These are phyloP conservation scores for Talaromyces stipitatus DNA, from an alignment of 495 filamentous ascomycete genomes.

Conservation along the genomic window DNA sequence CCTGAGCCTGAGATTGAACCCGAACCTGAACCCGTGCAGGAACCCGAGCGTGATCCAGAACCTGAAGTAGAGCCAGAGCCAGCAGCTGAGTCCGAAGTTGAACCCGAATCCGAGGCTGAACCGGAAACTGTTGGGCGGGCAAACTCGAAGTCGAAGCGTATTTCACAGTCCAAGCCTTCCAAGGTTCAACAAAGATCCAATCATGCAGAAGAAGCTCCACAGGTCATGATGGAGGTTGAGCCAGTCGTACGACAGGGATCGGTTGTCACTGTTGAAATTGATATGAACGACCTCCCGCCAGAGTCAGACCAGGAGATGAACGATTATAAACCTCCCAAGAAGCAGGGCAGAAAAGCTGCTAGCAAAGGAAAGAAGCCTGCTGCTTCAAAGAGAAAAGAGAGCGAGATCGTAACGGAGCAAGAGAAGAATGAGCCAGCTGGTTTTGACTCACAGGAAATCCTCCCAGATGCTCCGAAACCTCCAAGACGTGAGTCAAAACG, in stretches of 20 bases:
- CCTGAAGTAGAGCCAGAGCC: conserved; percentile 21
- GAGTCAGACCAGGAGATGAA: conserved; percentile 25
- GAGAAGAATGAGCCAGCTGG: neutral
- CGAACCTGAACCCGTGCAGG: conserved; percentile 15
- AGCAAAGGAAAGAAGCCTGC: neutral
- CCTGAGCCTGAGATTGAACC: conserved; percentile 20
- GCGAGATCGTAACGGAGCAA: neutral
- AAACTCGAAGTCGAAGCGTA: neutral
- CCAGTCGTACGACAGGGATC: conserved; percentile 24
- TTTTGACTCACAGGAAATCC: neutral
- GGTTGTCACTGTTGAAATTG: conserved; percentile 30
- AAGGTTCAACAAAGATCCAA: neutral
- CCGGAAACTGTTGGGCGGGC: neutral
- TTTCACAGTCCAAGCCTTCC: neutral
- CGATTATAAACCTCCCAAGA: conserved; percentile 34
- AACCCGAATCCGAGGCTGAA: conserved; percentile 10
- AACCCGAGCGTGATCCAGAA: conserved; percentile 16
- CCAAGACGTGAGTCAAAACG: neutral
- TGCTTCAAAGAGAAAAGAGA: neutral
- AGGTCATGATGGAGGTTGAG: neutral
- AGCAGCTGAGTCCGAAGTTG: conserved; percentile 27
- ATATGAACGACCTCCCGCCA: conserved; percentile 23
- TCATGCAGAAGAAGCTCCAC: neutral
- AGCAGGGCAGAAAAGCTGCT: conserved; percentile 42
- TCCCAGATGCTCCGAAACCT: neutral